phyloP scores from a whole-genome alignment of 2,329 filamentous ascomycete species.

The Alternaria solani region DNA sequence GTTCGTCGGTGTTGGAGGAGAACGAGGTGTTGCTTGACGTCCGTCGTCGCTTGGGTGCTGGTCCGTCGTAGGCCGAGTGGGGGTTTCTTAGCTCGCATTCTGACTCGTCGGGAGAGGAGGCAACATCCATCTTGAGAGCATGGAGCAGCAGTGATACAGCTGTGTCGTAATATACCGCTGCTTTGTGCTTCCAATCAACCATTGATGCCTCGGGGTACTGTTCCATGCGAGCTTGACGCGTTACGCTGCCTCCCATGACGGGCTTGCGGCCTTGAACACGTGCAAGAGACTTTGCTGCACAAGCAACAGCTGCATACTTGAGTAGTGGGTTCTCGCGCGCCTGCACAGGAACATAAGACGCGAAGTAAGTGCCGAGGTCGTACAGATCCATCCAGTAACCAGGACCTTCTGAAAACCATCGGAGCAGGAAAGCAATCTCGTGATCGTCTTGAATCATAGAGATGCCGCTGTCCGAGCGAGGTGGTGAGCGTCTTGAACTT shows the following conservation, averaged over 20 bases:
- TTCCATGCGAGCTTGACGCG: constrained; percentile 61
- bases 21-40: constrained; percentile 50
- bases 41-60: constrained; percentile 52
- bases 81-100: constrained; percentile 33
- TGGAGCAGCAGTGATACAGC: constrained; percentile 60
- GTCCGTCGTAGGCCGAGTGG: constrained; percentile 20
- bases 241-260: constrained; percentile 58
- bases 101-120: constrained; percentile 40
- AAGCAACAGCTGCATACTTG: constrained; percentile 66
- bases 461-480: constrained; percentile 32
- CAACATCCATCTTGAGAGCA: constrained; percentile 45
- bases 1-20: constrained; percentile 63
- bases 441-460: constrained; percentile 54
- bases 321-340: constrained; percentile 60
- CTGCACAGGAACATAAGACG: constrained; percentile 66
- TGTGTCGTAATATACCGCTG: constrained; percentile 67
- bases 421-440: constrained; percentile 66
- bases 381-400: constrained; percentile 68
- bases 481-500: constrained; percentile 35
- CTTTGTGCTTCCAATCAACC: constrained; percentile 68
- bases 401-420: constrained; percentile 67
- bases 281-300: constrained; percentile 68
- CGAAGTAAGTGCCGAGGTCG: constrained; percentile 66
- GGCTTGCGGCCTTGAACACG: constrained; percentile 63
- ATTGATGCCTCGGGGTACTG: constrained; percentile 57